Evolutionary conservation across 768 basidiomycete genomes (phyloP), one percentile per base, ranked within the genome.

Genomic region (Trichaptum fuscoviolaceum): DNA sequence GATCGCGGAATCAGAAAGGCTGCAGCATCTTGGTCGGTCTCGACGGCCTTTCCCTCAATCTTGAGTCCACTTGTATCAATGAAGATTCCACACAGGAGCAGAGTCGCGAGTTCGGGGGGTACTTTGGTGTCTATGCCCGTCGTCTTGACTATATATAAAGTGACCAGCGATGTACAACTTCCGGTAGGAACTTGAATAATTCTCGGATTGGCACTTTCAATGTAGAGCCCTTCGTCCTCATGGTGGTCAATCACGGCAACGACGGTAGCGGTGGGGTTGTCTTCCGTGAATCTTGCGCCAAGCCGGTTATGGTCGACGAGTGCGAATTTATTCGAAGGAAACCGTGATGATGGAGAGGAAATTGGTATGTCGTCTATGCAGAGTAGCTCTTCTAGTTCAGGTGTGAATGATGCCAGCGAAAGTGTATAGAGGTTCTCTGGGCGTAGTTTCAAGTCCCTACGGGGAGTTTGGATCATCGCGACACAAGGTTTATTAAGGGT

Each of bases 301-400:
- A 97, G 82, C 7, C 81, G 80, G 73, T 99, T 99, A 76, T 98
- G 96, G 75, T 99, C 97, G 58, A 98, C 94, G n/a, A 99, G 82
- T 0, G 87, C 91, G 72, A 93, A 93, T 7, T 77, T 80, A 18
- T 81, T 80, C 6, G 84, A 85, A 0, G 85, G 84, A 66, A 83
- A 81, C 0, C 83, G 75, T 59, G 74, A 64, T n/a, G 80, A 71
- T 10, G 75, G 69, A 3, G 42, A 52, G 12, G 3, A 12, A 52
- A 52, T 4, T 0, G 84, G 78, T n/a, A 95, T 66, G 70, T 96
- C 92, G 66, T 85, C 85, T 23, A 88, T 75, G 66, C 87, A 88
- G 34, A 96, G 81, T 1, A 96, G 80, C 66, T 87, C 81, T 10
- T 81, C 77, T 52, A 15, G 42, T 35, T 84, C 79, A 1, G 84